phyloP scores from a whole-genome alignment of 768 basidiomycete species.

The Hygrophorus russula region DNA sequence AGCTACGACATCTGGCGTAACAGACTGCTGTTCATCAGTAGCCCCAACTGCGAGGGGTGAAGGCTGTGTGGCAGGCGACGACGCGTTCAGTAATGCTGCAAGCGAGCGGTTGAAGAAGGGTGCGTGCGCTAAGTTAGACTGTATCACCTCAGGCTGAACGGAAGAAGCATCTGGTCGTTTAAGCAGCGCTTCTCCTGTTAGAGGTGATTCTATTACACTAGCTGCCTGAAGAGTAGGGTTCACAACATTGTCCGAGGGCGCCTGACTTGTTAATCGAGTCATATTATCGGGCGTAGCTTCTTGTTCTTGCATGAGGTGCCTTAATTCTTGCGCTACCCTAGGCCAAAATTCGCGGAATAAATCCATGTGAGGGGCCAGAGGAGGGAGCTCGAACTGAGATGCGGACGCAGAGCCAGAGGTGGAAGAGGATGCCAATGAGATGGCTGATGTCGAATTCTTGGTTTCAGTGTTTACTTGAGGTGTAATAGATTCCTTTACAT shows the following conservation, averaged over 20 bases:
- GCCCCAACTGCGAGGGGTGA: not conserved
- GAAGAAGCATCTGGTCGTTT: slow-evolving; percentile 11
- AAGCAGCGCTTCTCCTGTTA: slow-evolving; percentile 20
- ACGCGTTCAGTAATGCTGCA: slow-evolving; percentile 3
- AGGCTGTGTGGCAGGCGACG: slow-evolving; percentile 1
- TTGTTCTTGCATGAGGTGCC: slow-evolving; percentile 16
- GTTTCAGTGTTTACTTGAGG: too few species aligned
- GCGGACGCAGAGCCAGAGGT: slow-evolving; percentile 6
- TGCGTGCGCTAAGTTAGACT: not conserved
- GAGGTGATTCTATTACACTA: slow-evolving; percentile 13
- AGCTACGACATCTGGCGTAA: not conserved
- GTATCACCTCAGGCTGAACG: not conserved
- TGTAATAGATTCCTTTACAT: too few species aligned
- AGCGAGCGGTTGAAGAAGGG: slow-evolving; percentile 3
- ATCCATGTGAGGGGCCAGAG: slow-evolving; percentile 10
- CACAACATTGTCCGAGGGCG: not conserved
- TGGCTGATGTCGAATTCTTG: too few species aligned
- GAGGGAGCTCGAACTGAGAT: slow-evolving; percentile 8
- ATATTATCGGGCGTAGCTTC: not conserved
- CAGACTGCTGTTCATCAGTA: not conserved
- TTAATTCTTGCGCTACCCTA: slow-evolving; percentile 24
- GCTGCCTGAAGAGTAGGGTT: not conserved
- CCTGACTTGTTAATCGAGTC: not conserved
- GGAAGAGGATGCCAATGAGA: slow-evolving; percentile 14
- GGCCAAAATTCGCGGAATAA: slow-evolving; percentile 21